A percentile compares a stretch with the other conserved stretches of the same genome.
Evolutionary conservation across 345 rosid genomes (phyloP).

Genomic region (Hibiscus syriacus): DNA sequence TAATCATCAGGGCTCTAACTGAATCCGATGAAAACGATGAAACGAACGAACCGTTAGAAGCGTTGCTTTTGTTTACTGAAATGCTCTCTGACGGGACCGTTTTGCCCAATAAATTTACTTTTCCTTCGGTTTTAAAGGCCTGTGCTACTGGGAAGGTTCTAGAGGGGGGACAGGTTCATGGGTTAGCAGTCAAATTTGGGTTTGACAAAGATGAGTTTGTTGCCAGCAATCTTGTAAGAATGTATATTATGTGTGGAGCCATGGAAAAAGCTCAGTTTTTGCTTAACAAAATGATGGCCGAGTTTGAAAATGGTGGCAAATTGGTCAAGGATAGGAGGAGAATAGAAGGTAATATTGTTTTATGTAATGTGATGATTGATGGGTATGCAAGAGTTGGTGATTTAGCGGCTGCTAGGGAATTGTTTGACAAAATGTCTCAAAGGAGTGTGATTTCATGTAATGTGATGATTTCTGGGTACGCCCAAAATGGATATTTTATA

Average conservation of each 20-base stretch:
- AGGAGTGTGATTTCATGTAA: constrained; percentile 64
- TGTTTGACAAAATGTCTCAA: constrained; percentile 51
- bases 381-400: constrained; percentile 52
- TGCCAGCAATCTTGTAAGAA: constrained; percentile 53
- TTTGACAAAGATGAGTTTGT: constrained; percentile 54
- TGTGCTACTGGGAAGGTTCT: constrained; percentile 39
- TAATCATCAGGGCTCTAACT: constrained; percentile 55
- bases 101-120: constrained; percentile 49
- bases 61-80: constrained; percentile 34
- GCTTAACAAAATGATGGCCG: constrained; percentile 17
- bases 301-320: constrained; percentile 5
- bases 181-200: constrained; percentile 42
- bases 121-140: constrained; percentile 62
- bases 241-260: constrained; percentile 56
- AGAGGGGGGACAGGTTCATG: constrained; percentile 65
- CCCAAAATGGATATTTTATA: constrained; percentile 44
- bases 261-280: constrained; percentile 42
- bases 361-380: constrained; percentile 72
- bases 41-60: constrained; percentile 17
- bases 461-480: constrained; percentile 54
- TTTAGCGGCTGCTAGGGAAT: constrained; percentile 26
- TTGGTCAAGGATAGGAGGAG: constrained; percentile 30
- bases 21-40: constrained; percentile 28
- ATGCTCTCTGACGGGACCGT: constrained; percentile 42
- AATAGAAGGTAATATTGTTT: constrained; percentile 49